Conservation (phyloP, 768 basidiomycete genomes). For the Suillus placidus region DNA sequence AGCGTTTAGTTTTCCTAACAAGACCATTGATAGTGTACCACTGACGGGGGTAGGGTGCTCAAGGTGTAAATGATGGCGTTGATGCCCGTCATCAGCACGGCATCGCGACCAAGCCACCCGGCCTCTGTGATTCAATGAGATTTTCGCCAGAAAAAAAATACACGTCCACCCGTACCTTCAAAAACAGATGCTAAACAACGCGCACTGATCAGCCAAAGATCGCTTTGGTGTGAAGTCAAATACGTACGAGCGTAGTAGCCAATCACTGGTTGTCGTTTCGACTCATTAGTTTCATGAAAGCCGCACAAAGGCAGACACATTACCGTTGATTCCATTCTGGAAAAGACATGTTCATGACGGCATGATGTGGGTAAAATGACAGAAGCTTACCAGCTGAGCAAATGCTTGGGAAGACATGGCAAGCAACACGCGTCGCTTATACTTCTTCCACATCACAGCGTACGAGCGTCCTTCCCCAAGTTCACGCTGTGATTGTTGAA, state of each 20-base stretch:
- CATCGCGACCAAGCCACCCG: slow-evolving; percentile 93
- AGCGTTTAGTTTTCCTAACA: slow-evolving; percentile 6
- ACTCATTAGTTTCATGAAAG: slow-evolving; percentile 11
- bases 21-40: slow-evolving; percentile 7
- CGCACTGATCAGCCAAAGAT: slow-evolving; percentile 15
- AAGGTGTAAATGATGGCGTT: slow-evolving; percentile 82
- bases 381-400: slow-evolving; percentile 77
- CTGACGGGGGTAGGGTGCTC: slow-evolving; percentile 83
- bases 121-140: slow-evolving; percentile 59
- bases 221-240: slow-evolving; percentile 8
- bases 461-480: slow-evolving; percentile 79
- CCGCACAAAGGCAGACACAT: slow-evolving; percentile 20
- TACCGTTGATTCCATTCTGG: slow-evolving; percentile 95
- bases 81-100: slow-evolving; percentile 94
- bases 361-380: neutral
- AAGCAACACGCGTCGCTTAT: slow-evolving; percentile 84
- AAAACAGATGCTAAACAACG: slow-evolving; percentile 74
- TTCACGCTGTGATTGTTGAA: slow-evolving; percentile 55
- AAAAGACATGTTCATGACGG: slow-evolving; percentile 10
- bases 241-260: slow-evolving; percentile 90
- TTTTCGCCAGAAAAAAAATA: neutral
- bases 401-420: slow-evolving; percentile 97
- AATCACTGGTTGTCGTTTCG: slow-evolving; percentile 59
- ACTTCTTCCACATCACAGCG: slow-evolving; percentile 80
- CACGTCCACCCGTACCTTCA: slow-evolving; percentile 58